Conservation (phyloP, 805 yeast genomes). For the Schwanniomyces pseudopolymorphus region DNA sequence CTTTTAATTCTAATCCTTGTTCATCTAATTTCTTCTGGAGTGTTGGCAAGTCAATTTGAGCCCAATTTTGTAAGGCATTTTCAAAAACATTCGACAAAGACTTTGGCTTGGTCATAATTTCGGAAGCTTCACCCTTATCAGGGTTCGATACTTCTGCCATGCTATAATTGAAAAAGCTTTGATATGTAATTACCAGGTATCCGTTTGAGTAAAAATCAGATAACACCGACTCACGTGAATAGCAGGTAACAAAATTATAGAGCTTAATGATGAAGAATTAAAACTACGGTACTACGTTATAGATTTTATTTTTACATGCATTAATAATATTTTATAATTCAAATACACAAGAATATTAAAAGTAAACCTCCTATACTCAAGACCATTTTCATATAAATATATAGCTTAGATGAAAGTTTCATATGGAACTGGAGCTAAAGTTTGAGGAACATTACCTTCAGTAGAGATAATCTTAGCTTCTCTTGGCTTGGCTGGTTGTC, state of each 20-base stretch:
- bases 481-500: slow-evolving; percentile 99
- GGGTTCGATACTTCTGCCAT: slow-evolving; percentile 1
- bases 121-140: not conserved
- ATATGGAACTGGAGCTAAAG: slow-evolving; percentile 98
- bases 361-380: not conserved
- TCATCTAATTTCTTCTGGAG: slow-evolving; percentile 74
- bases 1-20: slow-evolving; percentile 71
- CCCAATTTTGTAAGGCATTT: slow-evolving; percentile 72
- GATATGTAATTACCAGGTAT: not conserved
- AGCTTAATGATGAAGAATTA: not conserved
- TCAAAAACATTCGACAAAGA: slow-evolving; percentile 33
- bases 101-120: not conserved
- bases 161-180: not conserved
- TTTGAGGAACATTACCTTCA: slow-evolving; percentile 84
- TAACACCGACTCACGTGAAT: not conserved
- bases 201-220: not conserved
- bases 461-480: slow-evolving; percentile 82
- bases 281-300: not conserved
- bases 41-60: slow-evolving; percentile 64
- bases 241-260: no score
- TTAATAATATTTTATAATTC: slow-evolving; percentile 5
- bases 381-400: not conserved
- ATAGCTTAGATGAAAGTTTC: slow-evolving; percentile 91
- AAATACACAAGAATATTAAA: slow-evolving; percentile 1
- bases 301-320: slow-evolving; percentile 7